A percentile compares a stretch with the other conserved stretches of the same genome.
Conservation (phyloP, 495 filamentous ascomycete species). For the Monascus purpureus region DNA sequence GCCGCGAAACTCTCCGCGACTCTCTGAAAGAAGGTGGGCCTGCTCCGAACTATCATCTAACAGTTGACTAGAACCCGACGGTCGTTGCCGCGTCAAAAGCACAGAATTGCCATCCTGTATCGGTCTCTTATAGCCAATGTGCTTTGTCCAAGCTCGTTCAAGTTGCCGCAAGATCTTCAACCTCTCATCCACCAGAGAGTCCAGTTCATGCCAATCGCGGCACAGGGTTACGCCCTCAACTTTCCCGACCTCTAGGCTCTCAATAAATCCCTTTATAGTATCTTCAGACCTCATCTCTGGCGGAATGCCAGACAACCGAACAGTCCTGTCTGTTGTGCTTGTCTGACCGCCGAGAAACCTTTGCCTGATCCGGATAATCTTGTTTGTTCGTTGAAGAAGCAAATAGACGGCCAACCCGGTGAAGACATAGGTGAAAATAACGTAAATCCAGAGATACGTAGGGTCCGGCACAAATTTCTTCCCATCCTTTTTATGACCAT, state of each 20-base stretch:
- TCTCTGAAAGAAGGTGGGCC: slow-evolving; percentile 38
- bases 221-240: slow-evolving; percentile 84
- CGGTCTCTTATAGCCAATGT: slow-evolving; percentile 39
- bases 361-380: slow-evolving; percentile 73
- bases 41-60: slow-evolving; percentile 32
- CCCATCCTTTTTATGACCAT: slow-evolving; percentile 10
- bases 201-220: slow-evolving; percentile 73
- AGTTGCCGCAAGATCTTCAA: slow-evolving; percentile 51
- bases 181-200: slow-evolving; percentile 57
- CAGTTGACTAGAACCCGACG: slow-evolving; percentile 14
- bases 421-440: slow-evolving; percentile 85
- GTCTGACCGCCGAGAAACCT: slow-evolving; percentile 86
- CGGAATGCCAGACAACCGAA: slow-evolving; percentile 83
- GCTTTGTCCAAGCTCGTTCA: slow-evolving; percentile 74
- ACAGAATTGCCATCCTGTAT: slow-evolving; percentile 35
- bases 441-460: slow-evolving; percentile 81
- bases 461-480: slow-evolving; percentile 18
- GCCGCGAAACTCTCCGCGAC: slow-evolving; percentile 20
- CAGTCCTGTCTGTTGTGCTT: slow-evolving; percentile 86
- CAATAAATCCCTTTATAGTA: slow-evolving; percentile 74
- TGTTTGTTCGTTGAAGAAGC: slow-evolving; percentile 64
- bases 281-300: slow-evolving; percentile 63
- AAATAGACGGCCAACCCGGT: slow-evolving; percentile 70
- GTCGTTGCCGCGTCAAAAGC: slow-evolving; percentile 36
- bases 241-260: slow-evolving; percentile 80